These are phyloP conservation scores for Parathielavia hyrcaniae DNA, from an alignment of 495 filamentous ascomycete genomes.

Conservation along the genomic window DNA sequence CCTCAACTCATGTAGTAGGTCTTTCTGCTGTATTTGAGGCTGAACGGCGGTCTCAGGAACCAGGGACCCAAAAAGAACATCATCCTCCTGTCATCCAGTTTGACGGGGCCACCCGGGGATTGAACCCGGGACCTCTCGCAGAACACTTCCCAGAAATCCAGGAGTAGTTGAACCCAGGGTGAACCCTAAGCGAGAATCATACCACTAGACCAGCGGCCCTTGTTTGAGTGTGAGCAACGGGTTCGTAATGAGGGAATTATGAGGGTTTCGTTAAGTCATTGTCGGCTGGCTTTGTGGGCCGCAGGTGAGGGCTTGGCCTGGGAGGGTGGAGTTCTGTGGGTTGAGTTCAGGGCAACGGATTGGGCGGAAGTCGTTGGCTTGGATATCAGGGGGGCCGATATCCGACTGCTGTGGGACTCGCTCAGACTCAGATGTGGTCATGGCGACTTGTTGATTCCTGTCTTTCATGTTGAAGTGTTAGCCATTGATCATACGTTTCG, in stretches of 20 bases:
- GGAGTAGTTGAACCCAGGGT: no score
- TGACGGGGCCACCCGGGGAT: slow-evolving; percentile 15
- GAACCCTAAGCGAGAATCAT: slow-evolving; percentile 21
- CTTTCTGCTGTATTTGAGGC: no score
- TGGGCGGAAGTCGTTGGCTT: neutral
- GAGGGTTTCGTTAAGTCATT: neutral
- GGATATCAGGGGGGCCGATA: neutral
- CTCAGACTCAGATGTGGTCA: no score
- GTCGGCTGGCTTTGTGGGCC: neutral
- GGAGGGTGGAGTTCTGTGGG: neutral
- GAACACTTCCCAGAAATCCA: slow-evolving; percentile 7
- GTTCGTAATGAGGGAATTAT: neutral
- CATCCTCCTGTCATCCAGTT: neutral
- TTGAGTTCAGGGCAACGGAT: neutral
- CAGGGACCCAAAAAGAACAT: neutral
- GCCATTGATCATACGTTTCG: no score
- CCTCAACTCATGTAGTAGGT: no score
- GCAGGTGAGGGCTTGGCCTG: neutral
- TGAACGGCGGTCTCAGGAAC: no score
- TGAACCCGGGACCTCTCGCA: slow-evolving; percentile 22
- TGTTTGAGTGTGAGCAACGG: neutral
- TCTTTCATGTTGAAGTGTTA: no score
- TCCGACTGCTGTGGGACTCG: no score
- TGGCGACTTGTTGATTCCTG: no score
- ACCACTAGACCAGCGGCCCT: slow-evolving; percentile 23